Conservation (phyloP, 1,139 yeast genomes). For the Kodamaea plutei region DNA sequence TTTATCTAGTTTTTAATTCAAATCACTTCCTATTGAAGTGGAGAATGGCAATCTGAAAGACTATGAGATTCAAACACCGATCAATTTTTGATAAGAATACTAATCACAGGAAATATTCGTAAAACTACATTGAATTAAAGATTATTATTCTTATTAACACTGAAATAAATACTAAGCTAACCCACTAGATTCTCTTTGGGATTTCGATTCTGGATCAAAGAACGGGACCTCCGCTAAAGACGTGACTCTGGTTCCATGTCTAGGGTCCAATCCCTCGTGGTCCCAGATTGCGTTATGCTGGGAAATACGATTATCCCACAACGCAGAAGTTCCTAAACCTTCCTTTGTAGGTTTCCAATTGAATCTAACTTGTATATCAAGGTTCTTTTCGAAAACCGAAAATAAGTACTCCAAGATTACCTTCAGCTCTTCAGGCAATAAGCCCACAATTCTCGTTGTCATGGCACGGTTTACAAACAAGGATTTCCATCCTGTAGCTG, state of each 20-base stretch:
- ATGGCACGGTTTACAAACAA: conserved; percentile 35
- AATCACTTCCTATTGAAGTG: too few relatives aligned
- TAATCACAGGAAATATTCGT: too few relatives aligned
- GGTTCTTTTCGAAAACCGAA: conserved; percentile 30
- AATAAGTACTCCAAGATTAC: conserved; percentile 32
- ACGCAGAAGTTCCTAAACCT: conserved; percentile 49
- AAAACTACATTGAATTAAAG: too few relatives aligned
- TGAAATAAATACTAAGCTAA: too few relatives aligned
- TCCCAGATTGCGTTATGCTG: conserved; percentile 45
- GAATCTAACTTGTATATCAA: conserved; percentile 50
- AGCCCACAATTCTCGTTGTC: conserved; percentile 36
- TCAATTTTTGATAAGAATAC: too few relatives aligned
- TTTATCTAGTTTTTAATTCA: too few relatives aligned
- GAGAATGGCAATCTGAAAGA: too few relatives aligned
- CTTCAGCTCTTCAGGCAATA: conserved; percentile 31
- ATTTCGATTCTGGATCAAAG: conserved; percentile 46
- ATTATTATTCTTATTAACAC: too few relatives aligned
- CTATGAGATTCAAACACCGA: too few relatives aligned
- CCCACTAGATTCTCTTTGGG: conserved; percentile 53
- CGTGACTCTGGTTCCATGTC: conserved; percentile 58
- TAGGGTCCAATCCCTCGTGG: conserved; percentile 34
- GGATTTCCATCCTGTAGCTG: conserved; percentile 41
- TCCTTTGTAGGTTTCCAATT: conserved; percentile 45
- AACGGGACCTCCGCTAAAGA: conserved; percentile 51
- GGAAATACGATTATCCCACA: conserved; percentile 54